phyloP scores from a whole-genome alignment of 2,329 filamentous ascomycete species.

The Microdochium bolleyi region DNA sequence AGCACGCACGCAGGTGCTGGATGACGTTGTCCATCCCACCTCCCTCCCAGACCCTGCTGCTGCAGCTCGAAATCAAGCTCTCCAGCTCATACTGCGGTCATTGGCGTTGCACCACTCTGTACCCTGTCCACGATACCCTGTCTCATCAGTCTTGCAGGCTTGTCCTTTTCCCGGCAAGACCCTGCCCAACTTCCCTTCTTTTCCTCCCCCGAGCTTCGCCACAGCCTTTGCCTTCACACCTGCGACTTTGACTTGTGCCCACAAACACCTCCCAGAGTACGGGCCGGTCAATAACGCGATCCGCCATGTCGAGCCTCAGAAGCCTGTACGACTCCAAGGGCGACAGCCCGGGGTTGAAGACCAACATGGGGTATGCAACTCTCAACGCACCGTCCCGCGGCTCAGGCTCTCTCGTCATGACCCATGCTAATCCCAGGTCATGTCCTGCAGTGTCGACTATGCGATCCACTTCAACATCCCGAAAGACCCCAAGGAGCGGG shows the following conservation, averaged over 20 bases:
- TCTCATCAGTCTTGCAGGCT: neutral
- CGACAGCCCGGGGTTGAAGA: slow-evolving; percentile 13
- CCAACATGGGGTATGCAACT: slow-evolving; percentile 1
- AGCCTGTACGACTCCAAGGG: slow-evolving; percentile 16
- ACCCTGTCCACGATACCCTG: neutral
- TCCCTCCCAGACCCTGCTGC: too few species aligned
- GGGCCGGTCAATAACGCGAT: neutral
- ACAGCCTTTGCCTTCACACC: too few species aligned
- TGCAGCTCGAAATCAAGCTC: neutral
- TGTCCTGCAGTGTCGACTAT: slow-evolving; percentile 64
- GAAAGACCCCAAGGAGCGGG: slow-evolving; percentile 51
- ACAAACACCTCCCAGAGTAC: neutral
- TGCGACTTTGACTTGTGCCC: too few species aligned
- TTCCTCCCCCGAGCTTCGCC: too few species aligned
- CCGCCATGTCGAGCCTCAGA: slow-evolving; percentile 16
- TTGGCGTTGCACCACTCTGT: neutral
- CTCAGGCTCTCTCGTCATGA: too few species aligned
- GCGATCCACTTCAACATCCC: slow-evolving; percentile 74
- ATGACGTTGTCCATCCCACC: neutral
- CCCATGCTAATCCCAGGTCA: too few species aligned
- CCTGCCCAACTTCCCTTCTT: too few species aligned
- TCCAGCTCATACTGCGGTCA: neutral
- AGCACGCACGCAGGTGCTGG: neutral
- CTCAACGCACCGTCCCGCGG: too few species aligned
- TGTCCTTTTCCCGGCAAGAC: neutral